A percentile compares a stretch with the other conserved stretches of the same genome.
phyloP scores from a whole-genome alignment of 2,329 filamentous ascomycete genomes.

The Colletotrichum zoysiae region DNA sequence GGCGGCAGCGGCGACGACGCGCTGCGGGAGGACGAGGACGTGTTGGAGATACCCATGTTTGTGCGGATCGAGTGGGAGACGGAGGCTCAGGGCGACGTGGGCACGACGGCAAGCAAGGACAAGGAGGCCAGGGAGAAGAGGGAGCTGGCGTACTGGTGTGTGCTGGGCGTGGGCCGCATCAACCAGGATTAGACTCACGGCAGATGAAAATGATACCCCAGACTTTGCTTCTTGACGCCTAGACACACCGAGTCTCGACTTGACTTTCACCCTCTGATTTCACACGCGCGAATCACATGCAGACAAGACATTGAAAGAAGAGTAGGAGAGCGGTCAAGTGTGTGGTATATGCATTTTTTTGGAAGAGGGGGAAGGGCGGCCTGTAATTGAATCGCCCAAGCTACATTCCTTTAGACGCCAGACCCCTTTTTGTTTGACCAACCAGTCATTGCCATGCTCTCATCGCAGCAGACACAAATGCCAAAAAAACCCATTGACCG shows the following conservation, averaged over 20 bases:
- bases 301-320: not conserved
- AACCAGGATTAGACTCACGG: conserved; percentile 56
- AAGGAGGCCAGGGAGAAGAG: conserved; percentile 80
- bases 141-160: conserved; percentile 96
- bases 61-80: conserved; percentile 92
- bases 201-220: conserved; percentile 57
- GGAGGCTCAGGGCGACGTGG: conserved; percentile 75
- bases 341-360: conserved; percentile 53
- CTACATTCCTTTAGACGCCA: conserved; percentile 64
- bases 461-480: conserved; percentile 41
- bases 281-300: not conserved
- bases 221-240: not conserved
- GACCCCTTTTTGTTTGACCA: conserved; percentile 55
- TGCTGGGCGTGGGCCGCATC: conserved; percentile 88
- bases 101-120: conserved; percentile 63
- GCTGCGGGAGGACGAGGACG: conserved; percentile 70
- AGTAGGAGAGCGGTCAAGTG: conserved; percentile 40
- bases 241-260: not conserved
- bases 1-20: conserved; percentile 45
- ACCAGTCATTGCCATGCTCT: conserved; percentile 42
- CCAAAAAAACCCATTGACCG: conserved; percentile 41
- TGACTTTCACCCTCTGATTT: not conserved
- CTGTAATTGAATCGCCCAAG: conserved; percentile 60
- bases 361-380: conserved; percentile 44
- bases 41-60: conserved; percentile 92